phyloP scores from a whole-genome alignment of 371 early-diverging fungal genomes.

The Mortierella sp. region DNA sequence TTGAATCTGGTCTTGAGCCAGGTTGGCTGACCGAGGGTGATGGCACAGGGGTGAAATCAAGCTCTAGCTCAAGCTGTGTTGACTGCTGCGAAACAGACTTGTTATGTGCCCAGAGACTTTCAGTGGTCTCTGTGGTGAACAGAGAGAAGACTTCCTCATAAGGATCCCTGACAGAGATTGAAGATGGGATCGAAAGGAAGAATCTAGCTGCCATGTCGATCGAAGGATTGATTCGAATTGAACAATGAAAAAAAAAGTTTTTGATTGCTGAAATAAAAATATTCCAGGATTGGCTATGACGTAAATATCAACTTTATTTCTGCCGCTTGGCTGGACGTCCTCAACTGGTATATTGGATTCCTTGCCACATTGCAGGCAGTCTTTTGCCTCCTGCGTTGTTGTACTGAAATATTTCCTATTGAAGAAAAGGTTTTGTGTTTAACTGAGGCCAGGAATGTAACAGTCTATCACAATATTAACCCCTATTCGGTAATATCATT shows the following conservation, averaged over 20 bases:
- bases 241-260: background rate
- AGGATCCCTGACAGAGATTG: constrained; percentile 30
- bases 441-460: too few relatives aligned
- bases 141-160: constrained; percentile 53
- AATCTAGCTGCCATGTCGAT: constrained; percentile 29
- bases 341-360: too few relatives aligned
- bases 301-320: too few relatives aligned
- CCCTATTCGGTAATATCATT: too few relatives aligned
- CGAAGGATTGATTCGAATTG: background rate
- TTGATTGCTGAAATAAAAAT: background rate
- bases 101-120: constrained; percentile 48
- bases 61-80: constrained; percentile 40
- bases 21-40: constrained; percentile 38
- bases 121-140: constrained; percentile 43
- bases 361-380: too few relatives aligned
- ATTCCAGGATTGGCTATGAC: too few relatives aligned
- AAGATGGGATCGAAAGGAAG: constrained; percentile 46
- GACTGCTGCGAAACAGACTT: constrained; percentile 46
- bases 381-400: too few relatives aligned
- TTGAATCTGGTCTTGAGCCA: constrained; percentile 32
- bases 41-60: constrained; percentile 46
- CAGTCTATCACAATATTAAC: too few relatives aligned
- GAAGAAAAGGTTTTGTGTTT: too few relatives aligned
- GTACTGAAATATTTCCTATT: too few relatives aligned
- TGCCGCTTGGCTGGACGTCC: too few relatives aligned